phyloP scores from a whole-genome alignment of 768 basidiomycete species.

The Tephrocybe sp. region DNA sequence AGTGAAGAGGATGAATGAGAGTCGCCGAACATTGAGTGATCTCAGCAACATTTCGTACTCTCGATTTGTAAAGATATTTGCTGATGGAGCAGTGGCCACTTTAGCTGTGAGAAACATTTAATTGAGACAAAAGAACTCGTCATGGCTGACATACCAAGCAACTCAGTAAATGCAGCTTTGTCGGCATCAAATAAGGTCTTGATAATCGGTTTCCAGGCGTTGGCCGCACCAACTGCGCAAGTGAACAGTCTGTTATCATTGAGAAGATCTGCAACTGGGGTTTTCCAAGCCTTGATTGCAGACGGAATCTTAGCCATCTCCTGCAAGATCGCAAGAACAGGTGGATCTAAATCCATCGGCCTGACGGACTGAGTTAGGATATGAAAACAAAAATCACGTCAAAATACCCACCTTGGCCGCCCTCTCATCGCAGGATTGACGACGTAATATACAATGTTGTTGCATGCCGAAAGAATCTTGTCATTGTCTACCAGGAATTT shows the following conservation, averaged over 20 bases:
- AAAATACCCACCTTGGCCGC: conserved; percentile 57
- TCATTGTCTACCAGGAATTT: conserved; percentile 83
- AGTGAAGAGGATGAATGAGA: conserved; percentile 83
- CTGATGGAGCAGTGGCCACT: conserved; percentile 82
- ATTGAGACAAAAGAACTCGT: conserved; percentile 11
- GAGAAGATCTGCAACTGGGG: conserved; percentile 75
- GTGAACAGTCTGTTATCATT: conserved; percentile 89
- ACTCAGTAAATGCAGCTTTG: conserved; percentile 79
- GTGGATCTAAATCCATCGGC: conserved; percentile 75
- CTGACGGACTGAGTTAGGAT: conserved; percentile 28
- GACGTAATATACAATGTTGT: conserved; percentile 81
- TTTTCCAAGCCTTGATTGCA: conserved; percentile 82
- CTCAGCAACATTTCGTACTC: conserved; percentile 91
- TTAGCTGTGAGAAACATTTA: conserved; percentile 42
- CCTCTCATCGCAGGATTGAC: conserved; percentile 78
- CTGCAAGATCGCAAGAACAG: conserved; percentile 62
- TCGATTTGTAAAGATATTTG: conserved; percentile 94
- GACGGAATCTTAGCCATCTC: conserved; percentile 80
- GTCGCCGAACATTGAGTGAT: conserved; percentile 80
- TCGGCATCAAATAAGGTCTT: conserved; percentile 82
- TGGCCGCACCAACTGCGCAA: conserved; percentile 51
- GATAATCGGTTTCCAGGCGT: conserved; percentile 75
- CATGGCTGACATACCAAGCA: conserved; percentile 61
- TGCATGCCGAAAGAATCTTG: conserved; percentile 74
- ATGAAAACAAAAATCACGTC: neutral